Percentiles rank a stretch among this genome's conserved stretches.
Evolutionary conservation across 2,329 filamentous ascomycete genomes (phyloP).

Genomic region (Ophiosphaerella herpotricha): DNA sequence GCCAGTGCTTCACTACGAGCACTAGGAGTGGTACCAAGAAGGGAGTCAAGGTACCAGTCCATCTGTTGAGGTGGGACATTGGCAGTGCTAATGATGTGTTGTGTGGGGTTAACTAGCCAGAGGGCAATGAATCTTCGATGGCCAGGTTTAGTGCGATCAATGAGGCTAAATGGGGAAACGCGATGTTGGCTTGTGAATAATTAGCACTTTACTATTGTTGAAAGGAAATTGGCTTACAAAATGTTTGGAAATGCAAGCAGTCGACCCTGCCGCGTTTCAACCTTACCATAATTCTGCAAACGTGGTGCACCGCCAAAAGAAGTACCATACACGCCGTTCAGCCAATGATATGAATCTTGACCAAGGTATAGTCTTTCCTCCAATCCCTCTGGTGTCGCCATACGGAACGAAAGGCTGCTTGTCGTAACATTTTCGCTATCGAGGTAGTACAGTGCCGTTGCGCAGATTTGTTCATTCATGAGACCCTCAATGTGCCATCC

Average conservation of each 20-base stretch:
- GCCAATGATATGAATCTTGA: slow-evolving; percentile 17
- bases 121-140: slow-evolving; percentile 62
- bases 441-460: slow-evolving; percentile 67
- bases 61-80: slow-evolving; percentile 58
- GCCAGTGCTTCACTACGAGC: slow-evolving; percentile 3
- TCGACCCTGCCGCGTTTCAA: slow-evolving; percentile 55
- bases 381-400: slow-evolving; percentile 15
- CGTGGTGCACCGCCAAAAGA: slow-evolving; percentile 9
- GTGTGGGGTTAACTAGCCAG: slow-evolving; percentile 63
- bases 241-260: slow-evolving; percentile 62
- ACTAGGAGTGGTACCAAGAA: slow-evolving; percentile 8
- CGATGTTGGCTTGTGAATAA: slow-evolving; percentile 19
- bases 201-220: background rate
- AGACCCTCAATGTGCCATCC: slow-evolving; percentile 58
- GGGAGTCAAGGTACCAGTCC: slow-evolving; percentile 48
- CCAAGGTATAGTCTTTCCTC: slow-evolving; percentile 4
- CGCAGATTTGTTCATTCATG: slow-evolving; percentile 67
- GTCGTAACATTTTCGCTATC: slow-evolving; percentile 63
- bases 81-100: slow-evolving; percentile 56
- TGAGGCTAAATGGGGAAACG: slow-evolving; percentile 52
- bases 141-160: slow-evolving; percentile 57
- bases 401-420: slow-evolving; percentile 26
- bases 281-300: slow-evolving; percentile 54
- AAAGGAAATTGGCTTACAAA: slow-evolving; percentile 12
- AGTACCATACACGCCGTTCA: slow-evolving; percentile 23